Percentiles rank a stretch among this genome's conserved stretches.
These are phyloP conservation scores for Phialophora macrospora DNA, from an alignment of 2,329 filamentous ascomycete genomes.

Conservation along the genomic window DNA sequence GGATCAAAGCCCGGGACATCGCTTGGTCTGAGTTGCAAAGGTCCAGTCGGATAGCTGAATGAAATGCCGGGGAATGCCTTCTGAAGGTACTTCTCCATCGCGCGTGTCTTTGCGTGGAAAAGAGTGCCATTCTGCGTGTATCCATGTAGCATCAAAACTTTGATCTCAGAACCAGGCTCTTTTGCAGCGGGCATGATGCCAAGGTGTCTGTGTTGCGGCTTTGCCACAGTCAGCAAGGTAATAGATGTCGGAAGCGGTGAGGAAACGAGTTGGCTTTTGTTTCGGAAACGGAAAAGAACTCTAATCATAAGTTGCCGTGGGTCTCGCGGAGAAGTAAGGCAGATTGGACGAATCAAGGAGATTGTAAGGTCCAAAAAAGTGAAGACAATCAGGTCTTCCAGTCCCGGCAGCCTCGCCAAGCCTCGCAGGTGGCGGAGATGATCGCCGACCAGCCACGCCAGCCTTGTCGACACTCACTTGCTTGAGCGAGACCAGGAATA, in stretches of 20 bases:
- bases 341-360: background rate
- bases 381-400: background rate
- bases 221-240: background rate
- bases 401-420: constrained; percentile 4
- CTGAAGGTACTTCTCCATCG: constrained; percentile 76
- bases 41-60: constrained; percentile 72
- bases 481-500: background rate
- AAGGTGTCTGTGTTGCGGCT: constrained; percentile 13
- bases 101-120: constrained; percentile 87
- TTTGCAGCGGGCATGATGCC: constrained; percentile 30
- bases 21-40: constrained; percentile 63
- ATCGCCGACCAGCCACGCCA: constrained; percentile 1
- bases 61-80: constrained; percentile 71
- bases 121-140: constrained; percentile 87
- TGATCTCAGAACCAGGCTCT: constrained; percentile 46
- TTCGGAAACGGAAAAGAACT: background rate
- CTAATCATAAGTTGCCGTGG: background rate
- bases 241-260: background rate
- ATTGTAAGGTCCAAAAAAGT: background rate
- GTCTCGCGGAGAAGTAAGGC: background rate
- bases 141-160: constrained; percentile 81
- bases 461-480: background rate
- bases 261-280: background rate
- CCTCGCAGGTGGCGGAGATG: background rate
- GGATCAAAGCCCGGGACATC: constrained; percentile 73